These are phyloP conservation scores for Penicillium sp. DNA, from an alignment of 2,329 filamentous ascomycete species.

Conservation along the genomic window DNA sequence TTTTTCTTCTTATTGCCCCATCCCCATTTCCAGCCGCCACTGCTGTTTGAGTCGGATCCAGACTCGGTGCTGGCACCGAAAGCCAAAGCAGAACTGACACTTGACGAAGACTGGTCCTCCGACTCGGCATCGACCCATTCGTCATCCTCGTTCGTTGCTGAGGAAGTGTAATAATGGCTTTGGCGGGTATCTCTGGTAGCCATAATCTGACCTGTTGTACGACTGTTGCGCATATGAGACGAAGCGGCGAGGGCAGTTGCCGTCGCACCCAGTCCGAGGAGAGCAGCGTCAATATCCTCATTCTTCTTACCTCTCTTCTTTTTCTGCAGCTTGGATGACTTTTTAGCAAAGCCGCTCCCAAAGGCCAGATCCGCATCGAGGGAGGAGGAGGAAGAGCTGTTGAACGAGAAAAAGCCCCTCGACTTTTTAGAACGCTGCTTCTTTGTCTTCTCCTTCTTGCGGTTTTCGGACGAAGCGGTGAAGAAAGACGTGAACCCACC, in stretches of 20 bases:
- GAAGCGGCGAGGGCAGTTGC: conserved; percentile 50
- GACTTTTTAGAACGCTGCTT: conserved; percentile 47
- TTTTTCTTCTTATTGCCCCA: conserved; percentile 57
- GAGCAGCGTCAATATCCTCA: conserved; percentile 47
- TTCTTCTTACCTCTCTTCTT: conserved; percentile 32
- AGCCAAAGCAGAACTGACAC: conserved; percentile 60
- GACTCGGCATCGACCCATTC: conserved; percentile 63
- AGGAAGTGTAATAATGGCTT: conserved; percentile 27
- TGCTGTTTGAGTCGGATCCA: conserved; percentile 56
- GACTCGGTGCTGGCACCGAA: conserved; percentile 62
- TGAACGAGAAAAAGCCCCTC: conserved; percentile 59
- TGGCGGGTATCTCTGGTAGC: conserved; percentile 33
- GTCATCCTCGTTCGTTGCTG: conserved; percentile 46
- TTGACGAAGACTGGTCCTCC: conserved; percentile 55
- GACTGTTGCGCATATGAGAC: conserved; percentile 35
- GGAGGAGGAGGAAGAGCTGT: conserved; percentile 67
- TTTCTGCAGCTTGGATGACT: conserved; percentile 40
- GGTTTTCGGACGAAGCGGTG: conserved; percentile 60
- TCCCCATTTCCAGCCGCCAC: conserved; percentile 62
- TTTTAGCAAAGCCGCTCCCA: conserved; percentile 56
- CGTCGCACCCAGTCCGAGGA: conserved; percentile 52
- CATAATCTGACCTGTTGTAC: conserved; percentile 39
- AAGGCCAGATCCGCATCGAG: conserved; percentile 70
- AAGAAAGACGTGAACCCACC: conserved; percentile 66
- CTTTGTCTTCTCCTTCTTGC: conserved; percentile 42